phyloP scores from a whole-genome alignment of 768 basidiomycete species.

The Naganishia randhawae region DNA sequence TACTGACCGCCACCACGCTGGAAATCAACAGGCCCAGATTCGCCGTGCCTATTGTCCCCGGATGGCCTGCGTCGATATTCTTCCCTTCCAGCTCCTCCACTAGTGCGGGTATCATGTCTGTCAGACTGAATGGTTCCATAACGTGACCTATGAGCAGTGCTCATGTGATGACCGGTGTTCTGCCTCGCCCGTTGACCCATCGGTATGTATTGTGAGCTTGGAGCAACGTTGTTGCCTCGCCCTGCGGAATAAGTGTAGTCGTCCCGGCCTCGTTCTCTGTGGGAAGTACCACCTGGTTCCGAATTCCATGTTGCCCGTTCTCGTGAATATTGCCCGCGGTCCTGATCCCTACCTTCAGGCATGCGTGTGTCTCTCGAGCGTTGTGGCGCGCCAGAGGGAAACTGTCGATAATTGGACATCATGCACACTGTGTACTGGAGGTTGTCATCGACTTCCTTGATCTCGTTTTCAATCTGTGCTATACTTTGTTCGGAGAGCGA shows the following conservation, averaged over 20 bases:
- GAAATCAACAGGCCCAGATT: background rate
- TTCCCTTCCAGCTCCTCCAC: background rate
- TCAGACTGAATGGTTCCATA: background rate
- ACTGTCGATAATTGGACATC: constrained; percentile 7
- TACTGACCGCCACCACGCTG: background rate
- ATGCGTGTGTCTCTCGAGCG: background rate
- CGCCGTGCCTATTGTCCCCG: background rate
- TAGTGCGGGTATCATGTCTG: background rate
- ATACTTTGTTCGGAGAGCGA: background rate
- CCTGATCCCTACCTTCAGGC: background rate
- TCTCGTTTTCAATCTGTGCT: background rate
- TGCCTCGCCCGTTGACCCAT: background rate
- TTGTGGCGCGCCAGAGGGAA: background rate
- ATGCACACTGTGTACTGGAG: background rate
- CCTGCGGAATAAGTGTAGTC: background rate
- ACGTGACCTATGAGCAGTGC: background rate
- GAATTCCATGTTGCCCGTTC: background rate
- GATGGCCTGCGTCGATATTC: background rate
- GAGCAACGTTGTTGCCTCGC: background rate
- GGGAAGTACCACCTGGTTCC: background rate
- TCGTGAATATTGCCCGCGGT: background rate
- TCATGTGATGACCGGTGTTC: background rate
- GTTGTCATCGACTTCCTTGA: background rate
- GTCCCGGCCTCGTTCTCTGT: background rate
- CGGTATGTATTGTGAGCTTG: background rate